Base-by-base conservation (phyloP, 768 basidiomycete species). In the Lactifluus rugatus region DNA sequence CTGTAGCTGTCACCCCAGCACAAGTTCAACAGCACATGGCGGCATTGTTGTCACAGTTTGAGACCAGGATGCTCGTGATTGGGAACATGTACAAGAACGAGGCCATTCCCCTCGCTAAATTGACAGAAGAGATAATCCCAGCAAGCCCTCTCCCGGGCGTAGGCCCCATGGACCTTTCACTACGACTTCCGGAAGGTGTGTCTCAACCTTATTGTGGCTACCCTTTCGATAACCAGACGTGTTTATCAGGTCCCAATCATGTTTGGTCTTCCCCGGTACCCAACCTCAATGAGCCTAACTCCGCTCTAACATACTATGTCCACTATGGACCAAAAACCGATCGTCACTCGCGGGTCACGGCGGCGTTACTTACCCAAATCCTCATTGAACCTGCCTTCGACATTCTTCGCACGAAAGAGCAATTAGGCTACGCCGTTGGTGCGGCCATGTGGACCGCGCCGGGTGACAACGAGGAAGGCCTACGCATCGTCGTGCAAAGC, bases 351-450 rank as follows among this genome's bases (percentile, higher is more conserved):
- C 84, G 93, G 3, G 84, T 89, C 25, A 76, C 77, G 1, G 77
- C 85, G 23, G 73, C 82, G 2, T 77, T 99, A 14, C 81, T 97
- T 23, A 78, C 78, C 0, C 91, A 94, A 64, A 87, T 98, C 56
- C 76, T 94, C 37, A 75, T 79, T n/a, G 96, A 99, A 65, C 95
- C 94, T 1, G 81, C 88, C 10, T 99, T 98, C 72, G 85, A 95
- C 68, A 75, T 84, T 23, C 79, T 99, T 31, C 85, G 96, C 28
- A 97, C 94, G 3, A 85, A 91, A 68, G 92, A 98, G 68, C 96
- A 99, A 70, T 78, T 99, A 1, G 96, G 96, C 5, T 99, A 99
- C 69, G 78, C 96, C 44, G 94, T 96, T 36, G 80, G 76, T 9
- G 84, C 81, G 62, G 74, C 75, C 1, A 67, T 72, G 31, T 83